Percentiles rank a stretch among this genome's conserved stretches.
These are phyloP conservation scores for Tetradesmus lagerheimii DNA, from an alignment of 139 green algal genomes.

Conservation along the genomic window DNA sequence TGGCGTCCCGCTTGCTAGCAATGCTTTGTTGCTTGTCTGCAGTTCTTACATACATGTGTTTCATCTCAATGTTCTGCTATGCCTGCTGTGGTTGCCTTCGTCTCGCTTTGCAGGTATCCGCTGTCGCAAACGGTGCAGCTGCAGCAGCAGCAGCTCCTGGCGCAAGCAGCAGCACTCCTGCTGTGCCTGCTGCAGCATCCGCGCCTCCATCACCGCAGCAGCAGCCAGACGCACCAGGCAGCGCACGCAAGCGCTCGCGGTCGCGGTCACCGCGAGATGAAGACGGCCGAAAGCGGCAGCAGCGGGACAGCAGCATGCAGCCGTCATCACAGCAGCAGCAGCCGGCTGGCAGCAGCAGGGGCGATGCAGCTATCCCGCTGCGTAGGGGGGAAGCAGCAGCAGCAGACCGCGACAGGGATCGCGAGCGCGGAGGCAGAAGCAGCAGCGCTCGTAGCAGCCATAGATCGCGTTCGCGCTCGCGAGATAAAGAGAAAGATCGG, in stretches of 20 bases:
- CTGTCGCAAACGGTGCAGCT: background rate
- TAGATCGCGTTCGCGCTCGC: constrained; percentile 8
- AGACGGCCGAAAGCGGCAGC: constrained; percentile 27
- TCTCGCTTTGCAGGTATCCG: background rate
- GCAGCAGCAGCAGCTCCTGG: constrained; percentile 10
- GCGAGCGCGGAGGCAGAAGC: background rate
- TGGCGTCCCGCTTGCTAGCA: background rate
- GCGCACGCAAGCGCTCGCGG: constrained; percentile 21
- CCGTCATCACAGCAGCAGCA: background rate
- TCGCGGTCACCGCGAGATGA: background rate
- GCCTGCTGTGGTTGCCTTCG: background rate
- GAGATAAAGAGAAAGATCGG: constrained; percentile 24
- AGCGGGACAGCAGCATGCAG: background rate
- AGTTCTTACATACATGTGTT: no score
- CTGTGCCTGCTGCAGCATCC: constrained; percentile 9
- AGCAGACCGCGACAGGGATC: background rate
- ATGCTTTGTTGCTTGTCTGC: background rate
- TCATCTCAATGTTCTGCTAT: background rate
- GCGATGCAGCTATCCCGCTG: background rate
- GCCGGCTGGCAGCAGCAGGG: background rate
- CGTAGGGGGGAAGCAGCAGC: background rate
- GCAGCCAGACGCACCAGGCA: constrained; percentile 8
- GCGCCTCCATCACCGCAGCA: background rate
- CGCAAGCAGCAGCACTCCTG: background rate
- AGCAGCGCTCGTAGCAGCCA: background rate